Conservation (phyloP, 2,329 filamentous ascomycete genomes). For the Cadophora malorum region DNA sequence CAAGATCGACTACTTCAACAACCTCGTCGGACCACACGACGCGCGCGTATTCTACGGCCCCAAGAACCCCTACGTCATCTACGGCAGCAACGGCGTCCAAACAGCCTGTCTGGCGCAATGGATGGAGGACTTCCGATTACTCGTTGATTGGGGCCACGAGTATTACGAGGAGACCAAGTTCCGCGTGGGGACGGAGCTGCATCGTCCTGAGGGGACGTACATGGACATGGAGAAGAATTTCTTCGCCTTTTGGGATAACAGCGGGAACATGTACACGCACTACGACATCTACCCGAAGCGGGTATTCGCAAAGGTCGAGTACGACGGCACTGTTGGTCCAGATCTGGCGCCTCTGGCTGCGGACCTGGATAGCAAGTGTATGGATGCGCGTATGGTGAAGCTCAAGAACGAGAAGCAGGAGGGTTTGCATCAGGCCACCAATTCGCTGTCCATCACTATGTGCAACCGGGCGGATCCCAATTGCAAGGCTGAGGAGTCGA, state of each 20-base stretch:
- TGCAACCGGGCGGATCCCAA: constrained; percentile 54
- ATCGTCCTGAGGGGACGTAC: constrained; percentile 53
- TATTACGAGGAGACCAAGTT: constrained; percentile 36
- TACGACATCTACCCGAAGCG: constrained; percentile 59
- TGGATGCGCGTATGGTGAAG: constrained; percentile 53
- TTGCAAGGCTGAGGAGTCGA: constrained; percentile 52
- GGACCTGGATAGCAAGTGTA: constrained; percentile 52
- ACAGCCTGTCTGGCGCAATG: constrained; percentile 64
- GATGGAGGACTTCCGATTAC: constrained; percentile 58
- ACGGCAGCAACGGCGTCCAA: constrained; percentile 58
- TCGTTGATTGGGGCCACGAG: constrained; percentile 52
- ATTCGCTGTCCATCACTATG: constrained; percentile 61
- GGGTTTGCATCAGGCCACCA: constrained; percentile 65
- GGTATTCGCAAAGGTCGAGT: constrained; percentile 53
- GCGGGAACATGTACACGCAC: constrained; percentile 57
- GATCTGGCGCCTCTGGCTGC: constrained; percentile 52
- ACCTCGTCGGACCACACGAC: constrained; percentile 60
- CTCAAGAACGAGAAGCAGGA: constrained; percentile 46
- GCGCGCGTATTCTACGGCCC: constrained; percentile 64
- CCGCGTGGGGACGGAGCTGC: constrained; percentile 55
- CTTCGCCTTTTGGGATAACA: constrained; percentile 64
- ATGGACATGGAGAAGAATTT: constrained; percentile 64
- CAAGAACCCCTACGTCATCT: constrained; percentile 55
- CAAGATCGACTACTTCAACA: constrained; percentile 50
- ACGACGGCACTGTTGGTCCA: constrained; percentile 54